Evolutionary conservation across 2,329 filamentous ascomycete species (phyloP), one percentile per base, ranked within the genome.

Genomic region (Purpureocillium takamizusanense): DNA sequence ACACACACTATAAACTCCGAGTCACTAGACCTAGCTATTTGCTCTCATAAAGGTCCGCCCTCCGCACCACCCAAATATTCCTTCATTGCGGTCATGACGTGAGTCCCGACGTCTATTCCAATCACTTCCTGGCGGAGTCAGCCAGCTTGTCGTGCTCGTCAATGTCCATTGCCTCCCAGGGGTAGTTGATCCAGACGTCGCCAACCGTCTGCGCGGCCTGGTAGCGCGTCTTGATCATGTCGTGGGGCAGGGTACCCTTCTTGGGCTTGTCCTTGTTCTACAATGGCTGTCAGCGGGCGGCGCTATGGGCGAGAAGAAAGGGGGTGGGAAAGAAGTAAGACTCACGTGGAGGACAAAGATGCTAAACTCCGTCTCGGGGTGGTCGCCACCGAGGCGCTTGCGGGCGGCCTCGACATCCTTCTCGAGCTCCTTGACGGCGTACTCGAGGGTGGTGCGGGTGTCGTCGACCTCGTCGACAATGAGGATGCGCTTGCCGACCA

Each of bases 171-270:
- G 92, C 92, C 69, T 97, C 92, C 92, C 92, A 98, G 13, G 92
- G 92, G 66, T 98, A 98, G 74, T 87, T 94, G 60, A 97, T 97
- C 92, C 92, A 98, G 48, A 88, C 82, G 64, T 98, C 90, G n/a
- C 76, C 77, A 25, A 94, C 85, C 6, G 90, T 97, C 56, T 83
- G 72, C 16, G 92, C 87, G 16, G 92, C 92, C 49, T 84, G 64
- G 66, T 98, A 98, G 52, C 83, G 74, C 41, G 76, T 75, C 39
- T 79, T 65, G 47, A 90, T 70, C 76, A 97, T 87, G 29, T 87
- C 80, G 15, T 76, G 55, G 10, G 92, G 89, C 40, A 98, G 72
- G 15, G 66, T 66, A 38, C 92, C 92, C 74, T 95, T 95, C 81
- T 98, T 98, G 39, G 68, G 48, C 76, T 98, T 97, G 65, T 95